Conservation (phyloP, 305 asterid species). For the Plantago rigida region DNA sequence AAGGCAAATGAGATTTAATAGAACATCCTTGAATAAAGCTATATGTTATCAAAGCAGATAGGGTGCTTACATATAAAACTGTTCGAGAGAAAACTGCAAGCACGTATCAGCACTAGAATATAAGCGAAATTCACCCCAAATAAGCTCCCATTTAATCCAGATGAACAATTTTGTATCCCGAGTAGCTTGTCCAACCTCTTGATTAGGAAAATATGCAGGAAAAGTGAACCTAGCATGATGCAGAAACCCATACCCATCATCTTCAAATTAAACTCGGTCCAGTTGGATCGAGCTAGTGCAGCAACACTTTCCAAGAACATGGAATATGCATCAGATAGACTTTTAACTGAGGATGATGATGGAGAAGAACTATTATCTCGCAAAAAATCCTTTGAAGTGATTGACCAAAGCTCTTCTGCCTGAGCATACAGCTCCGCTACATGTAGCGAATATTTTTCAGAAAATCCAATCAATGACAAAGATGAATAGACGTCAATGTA, state of each 20-base stretch:
- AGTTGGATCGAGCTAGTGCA: constrained; percentile 79
- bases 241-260: constrained; percentile 72
- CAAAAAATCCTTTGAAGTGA: constrained; percentile 36
- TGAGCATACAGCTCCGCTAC: constrained; percentile 55
- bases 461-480: constrained; percentile 81
- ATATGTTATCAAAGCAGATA: constrained; percentile 16
- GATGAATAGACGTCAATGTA: constrained; percentile 88
- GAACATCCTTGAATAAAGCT: constrained; percentile 18
- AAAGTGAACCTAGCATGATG: constrained; percentile 60
- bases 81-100: constrained; percentile 82
- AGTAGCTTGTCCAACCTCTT: constrained; percentile 47
- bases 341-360: constrained; percentile 37
- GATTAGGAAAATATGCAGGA: constrained; percentile 45
- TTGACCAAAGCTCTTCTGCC: constrained; percentile 69
- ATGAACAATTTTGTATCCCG: constrained; percentile 32
- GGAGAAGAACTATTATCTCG: constrained; percentile 28
- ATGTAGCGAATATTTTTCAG: constrained; percentile 63
- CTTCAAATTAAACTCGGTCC: constrained; percentile 85
- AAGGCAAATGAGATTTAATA: constrained; percentile 21
- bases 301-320: constrained; percentile 65
- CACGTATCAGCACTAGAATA: constrained; percentile 56
- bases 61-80: constrained; percentile 71
- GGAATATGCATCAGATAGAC: constrained; percentile 62
- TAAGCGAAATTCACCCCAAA: constrained; percentile 43
- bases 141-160: constrained; percentile 33